A percentile compares a stretch with the other conserved stretches of the same genome.
Evolutionary conservation across 306 rosid genomes (phyloP).

Genomic region (Cucurbita ficifolia): DNA sequence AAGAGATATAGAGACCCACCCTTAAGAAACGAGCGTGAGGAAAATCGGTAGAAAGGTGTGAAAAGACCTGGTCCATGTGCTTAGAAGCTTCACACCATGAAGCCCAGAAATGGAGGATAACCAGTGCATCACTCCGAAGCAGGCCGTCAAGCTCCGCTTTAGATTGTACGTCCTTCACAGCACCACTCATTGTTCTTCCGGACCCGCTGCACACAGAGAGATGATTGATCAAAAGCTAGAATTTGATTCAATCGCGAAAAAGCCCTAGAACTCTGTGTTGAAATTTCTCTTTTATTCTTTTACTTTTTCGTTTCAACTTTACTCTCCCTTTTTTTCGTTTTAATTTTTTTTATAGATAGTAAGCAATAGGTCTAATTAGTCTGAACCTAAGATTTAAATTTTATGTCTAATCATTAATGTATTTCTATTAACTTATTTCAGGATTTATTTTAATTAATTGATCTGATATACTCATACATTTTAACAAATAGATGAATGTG

Average conservation of each 20-base stretch:
- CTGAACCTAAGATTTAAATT: too few relatives aligned
- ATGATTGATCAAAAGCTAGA: not conserved
- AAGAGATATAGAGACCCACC: slow-evolving; percentile 23
- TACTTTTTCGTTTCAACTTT: too few relatives aligned
- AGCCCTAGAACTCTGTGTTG: not conserved
- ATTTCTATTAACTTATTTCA: too few relatives aligned
- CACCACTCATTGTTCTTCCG: slow-evolving; percentile 48
- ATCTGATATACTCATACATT: too few relatives aligned
- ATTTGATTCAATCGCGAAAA: not conserved
- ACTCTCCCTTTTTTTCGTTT: too few relatives aligned
- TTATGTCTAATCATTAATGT: too few relatives aligned
- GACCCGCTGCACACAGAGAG: not conserved
- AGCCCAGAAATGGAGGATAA: slow-evolving; percentile 80
- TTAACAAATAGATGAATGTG: too few relatives aligned
- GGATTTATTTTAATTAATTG: too few relatives aligned
- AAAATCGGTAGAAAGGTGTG: slow-evolving; percentile 70
- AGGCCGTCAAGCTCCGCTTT: slow-evolving; percentile 48
- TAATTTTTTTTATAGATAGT: too few relatives aligned
- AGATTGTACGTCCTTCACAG: slow-evolving; percentile 57
- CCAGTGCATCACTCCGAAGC: slow-evolving; percentile 44
- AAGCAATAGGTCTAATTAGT: too few relatives aligned
- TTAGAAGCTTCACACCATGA: slow-evolving; percentile 95
- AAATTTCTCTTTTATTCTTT: not conserved
- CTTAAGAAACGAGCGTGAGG: slow-evolving; percentile 63
- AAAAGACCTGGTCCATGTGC: slow-evolving; percentile 85